Conservation (phyloP, 2,329 filamentous ascomycete genomes). For the Daldinia sp. region DNA sequence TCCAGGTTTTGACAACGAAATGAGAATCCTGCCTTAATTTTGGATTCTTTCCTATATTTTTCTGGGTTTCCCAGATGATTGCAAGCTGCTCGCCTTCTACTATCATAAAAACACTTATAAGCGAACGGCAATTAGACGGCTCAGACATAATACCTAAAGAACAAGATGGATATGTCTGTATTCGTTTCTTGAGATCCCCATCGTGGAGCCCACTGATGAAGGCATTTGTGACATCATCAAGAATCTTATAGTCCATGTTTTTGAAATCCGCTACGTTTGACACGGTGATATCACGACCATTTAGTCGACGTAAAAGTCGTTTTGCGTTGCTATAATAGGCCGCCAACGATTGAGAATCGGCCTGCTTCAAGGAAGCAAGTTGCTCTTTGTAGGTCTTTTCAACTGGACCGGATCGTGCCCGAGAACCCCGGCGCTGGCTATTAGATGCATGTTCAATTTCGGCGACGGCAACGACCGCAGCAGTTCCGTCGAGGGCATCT, state of each 20-base stretch:
- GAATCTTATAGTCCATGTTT: conserved; percentile 55
- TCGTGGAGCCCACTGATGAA: conserved; percentile 65
- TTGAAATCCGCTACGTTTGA: conserved; percentile 56
- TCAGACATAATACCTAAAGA: conserved; percentile 45
- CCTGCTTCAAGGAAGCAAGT: conserved; percentile 52
- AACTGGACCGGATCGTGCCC: conserved; percentile 3
- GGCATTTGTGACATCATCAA: conserved; percentile 61
- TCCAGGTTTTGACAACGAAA: conserved; percentile 56
- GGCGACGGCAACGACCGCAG: not conserved
- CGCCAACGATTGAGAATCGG: conserved; percentile 51
- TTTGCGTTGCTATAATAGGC: conserved; percentile 60
- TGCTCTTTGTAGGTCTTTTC: conserved; percentile 29
- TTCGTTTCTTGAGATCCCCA: conserved; percentile 52
- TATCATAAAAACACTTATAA: conserved; percentile 62
- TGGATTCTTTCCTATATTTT: conserved; percentile 48
- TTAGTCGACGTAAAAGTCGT: conserved; percentile 57
- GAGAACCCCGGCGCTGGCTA: conserved; percentile 15
- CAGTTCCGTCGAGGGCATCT: conserved; percentile 15
- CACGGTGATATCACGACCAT: conserved; percentile 59
- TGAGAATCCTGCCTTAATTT: conserved; percentile 50
- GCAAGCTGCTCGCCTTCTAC: conserved; percentile 64
- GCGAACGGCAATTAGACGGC: conserved; percentile 53
- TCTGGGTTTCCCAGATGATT: conserved; percentile 54
- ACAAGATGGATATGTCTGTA: conserved; percentile 59
- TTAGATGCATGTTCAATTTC: conserved; percentile 7